These are phyloP conservation scores for Pezizomycotina sp. DNA, from an alignment of 2,329 filamentous ascomycete genomes.

Conservation along the genomic window DNA sequence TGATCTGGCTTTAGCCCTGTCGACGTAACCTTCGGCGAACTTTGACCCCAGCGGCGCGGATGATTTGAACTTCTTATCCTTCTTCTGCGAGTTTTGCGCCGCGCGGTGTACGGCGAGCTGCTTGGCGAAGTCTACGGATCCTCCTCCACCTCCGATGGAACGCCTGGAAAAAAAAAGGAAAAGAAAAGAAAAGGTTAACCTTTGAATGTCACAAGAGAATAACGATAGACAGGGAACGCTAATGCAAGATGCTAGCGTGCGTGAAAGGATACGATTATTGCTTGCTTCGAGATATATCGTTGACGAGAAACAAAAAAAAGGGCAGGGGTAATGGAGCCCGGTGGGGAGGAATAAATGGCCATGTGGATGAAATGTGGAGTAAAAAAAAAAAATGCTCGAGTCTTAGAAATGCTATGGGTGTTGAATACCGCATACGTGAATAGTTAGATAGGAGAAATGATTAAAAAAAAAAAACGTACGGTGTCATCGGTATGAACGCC, in stretches of 20 bases:
- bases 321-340: no score
- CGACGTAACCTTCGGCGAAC: conserved; percentile 64
- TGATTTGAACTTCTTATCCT: conserved; percentile 58
- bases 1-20: conserved; percentile 52
- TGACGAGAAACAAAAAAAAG: no score
- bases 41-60: conserved; percentile 65
- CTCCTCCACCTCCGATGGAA: conserved; percentile 40
- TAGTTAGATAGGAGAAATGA: conserved; percentile 3
- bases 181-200: conserved; percentile 2
- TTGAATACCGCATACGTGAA: conserved; percentile 11
- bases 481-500: conserved; percentile 83
- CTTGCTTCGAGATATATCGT: no score
- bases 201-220: no score
- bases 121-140: conserved; percentile 53
- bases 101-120: conserved; percentile 56
- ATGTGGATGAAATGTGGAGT: conserved; percentile 26
- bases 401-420: conserved; percentile 19
- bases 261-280: no score
- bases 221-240: no score
- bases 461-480: conserved; percentile 38
- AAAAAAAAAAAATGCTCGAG: conserved; percentile 1
- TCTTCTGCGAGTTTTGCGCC: conserved; percentile 36
- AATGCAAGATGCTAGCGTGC: no score
- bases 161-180: no score
- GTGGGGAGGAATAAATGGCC: no score